Evolutionary conservation across 2,329 filamentous ascomycete species (phyloP).

Genomic region (Huntiella omanensis): DNA sequence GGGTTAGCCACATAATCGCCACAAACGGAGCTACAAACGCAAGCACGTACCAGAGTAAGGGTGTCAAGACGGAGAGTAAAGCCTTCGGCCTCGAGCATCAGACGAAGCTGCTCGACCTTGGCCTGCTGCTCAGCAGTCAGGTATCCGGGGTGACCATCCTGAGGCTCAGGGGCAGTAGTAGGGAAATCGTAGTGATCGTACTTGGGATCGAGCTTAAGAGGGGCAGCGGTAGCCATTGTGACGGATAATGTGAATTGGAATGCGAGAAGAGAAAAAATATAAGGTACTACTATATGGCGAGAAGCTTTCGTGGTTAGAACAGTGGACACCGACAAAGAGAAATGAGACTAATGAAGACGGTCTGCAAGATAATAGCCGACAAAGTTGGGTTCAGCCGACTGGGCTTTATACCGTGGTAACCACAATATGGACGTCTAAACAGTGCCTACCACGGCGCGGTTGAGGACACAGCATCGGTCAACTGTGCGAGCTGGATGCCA

Average conservation of each 20-base stretch:
- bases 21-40: too few relatives aligned
- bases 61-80: conserved; percentile 78
- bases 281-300: too few relatives aligned
- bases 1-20: conserved; percentile 1
- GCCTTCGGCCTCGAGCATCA: conserved; percentile 67
- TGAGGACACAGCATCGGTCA: too few relatives aligned
- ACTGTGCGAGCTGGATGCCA: too few relatives aligned
- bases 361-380: too few relatives aligned
- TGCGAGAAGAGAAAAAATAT: neutral
- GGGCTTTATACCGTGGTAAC: too few relatives aligned
- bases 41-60: conserved; percentile 54
- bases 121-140: conserved; percentile 77
- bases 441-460: too few relatives aligned
- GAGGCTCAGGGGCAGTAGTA: conserved; percentile 48
- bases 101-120: conserved; percentile 67
- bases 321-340: too few relatives aligned
- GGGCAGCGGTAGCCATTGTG: conserved; percentile 11
- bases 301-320: too few relatives aligned
- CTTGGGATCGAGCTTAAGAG: conserved; percentile 55
- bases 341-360: too few relatives aligned
- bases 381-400: too few relatives aligned
- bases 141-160: conserved; percentile 70
- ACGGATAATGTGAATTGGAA: neutral
- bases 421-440: too few relatives aligned
- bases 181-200: conserved; percentile 96